Evolutionary conservation across 768 basidiomycete species (phyloP).

Genomic region (Lenzites betulinus): DNA sequence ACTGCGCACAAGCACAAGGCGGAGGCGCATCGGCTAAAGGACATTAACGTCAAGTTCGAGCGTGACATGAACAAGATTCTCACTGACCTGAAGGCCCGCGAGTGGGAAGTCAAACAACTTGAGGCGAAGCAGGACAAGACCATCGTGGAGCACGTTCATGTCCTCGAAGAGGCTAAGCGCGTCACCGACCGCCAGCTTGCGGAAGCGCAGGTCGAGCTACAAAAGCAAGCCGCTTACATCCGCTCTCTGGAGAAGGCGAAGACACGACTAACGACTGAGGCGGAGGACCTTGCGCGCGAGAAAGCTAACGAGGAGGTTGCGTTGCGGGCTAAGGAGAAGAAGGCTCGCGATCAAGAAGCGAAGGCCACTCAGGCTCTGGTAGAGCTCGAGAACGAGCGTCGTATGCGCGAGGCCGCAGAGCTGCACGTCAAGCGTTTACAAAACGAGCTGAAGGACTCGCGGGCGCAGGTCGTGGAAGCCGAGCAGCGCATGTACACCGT

Average conservation of each 20-base stretch:
- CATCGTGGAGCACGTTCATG: conserved; percentile 98
- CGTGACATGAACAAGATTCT: conserved; percentile 79
- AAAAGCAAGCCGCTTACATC: conserved; percentile 73
- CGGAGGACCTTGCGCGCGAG: conserved; percentile 79
- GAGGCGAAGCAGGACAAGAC: conserved; percentile 92
- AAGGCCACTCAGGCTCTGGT: conserved; percentile 54
- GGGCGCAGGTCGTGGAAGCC: conserved; percentile 58
- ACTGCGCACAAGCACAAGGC: conserved; percentile 59
- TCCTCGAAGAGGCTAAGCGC: conserved; percentile 92
- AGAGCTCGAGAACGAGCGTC: conserved; percentile 68
- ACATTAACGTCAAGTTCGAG: conserved; percentile 70
- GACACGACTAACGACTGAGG: conserved; percentile 69
- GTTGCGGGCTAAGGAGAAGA: conserved; percentile 70
- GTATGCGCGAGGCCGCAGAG: conserved; percentile 65
- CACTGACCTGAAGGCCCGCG: conserved; percentile 76
- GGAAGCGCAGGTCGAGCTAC: conserved; percentile 77
- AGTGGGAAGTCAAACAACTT: conserved; percentile 86
- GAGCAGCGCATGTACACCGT: conserved; percentile 52
- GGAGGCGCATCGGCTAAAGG: conserved; percentile 69
- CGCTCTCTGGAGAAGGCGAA: conserved; percentile 87
- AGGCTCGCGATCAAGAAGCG: conserved; percentile 61
- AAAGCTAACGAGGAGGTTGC: conserved; percentile 70
- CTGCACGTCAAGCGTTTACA: conserved; percentile 60
- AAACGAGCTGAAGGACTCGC: conserved; percentile 56
- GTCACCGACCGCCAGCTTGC: conserved; percentile 90